phyloP scores from a whole-genome alignment of 495 filamentous ascomycete genomes.

The Hyaloscypha finlandica region DNA sequence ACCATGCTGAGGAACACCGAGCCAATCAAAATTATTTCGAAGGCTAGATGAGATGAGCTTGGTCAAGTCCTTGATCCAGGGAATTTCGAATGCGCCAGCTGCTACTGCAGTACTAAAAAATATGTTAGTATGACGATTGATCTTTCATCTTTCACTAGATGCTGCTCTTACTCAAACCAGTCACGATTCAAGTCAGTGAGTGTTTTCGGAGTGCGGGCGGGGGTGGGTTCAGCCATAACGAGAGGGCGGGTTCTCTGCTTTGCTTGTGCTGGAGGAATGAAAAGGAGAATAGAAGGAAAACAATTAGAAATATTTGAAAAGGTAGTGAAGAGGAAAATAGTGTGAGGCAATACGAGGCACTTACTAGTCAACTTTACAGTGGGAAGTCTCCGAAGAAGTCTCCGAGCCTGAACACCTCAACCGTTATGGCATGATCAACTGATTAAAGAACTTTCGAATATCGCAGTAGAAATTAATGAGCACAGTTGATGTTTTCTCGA shows the following conservation, averaged over 20 bases:
- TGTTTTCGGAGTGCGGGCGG: neutral
- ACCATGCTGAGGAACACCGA: neutral
- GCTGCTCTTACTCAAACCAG: neutral
- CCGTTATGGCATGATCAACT: neutral
- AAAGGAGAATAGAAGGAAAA: no score
- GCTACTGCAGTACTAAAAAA: neutral
- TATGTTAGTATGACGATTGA: neutral
- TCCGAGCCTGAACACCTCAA: neutral
- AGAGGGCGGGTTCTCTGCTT: no score
- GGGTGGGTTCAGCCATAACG: no score
- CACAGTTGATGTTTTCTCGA: no score
- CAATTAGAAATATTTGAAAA: no score
- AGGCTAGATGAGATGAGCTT: neutral
- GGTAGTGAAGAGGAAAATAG: no score
- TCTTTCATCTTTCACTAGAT: neutral
- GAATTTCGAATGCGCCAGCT: neutral
- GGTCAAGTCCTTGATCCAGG: neutral
- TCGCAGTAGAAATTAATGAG: neutral
- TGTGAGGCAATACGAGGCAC: no score
- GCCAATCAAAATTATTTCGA: constrained; percentile 2
- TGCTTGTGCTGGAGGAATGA: no score
- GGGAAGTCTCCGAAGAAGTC: constrained; percentile 1
- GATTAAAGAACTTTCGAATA: neutral
- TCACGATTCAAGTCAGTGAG: constrained; percentile 4
- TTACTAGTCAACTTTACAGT: neutral